Evolutionary conservation across 148 eudicot species (phyloP), one percentile per base, ranked within the genome.

Genomic region (Chenopodium berlandieri): DNA sequence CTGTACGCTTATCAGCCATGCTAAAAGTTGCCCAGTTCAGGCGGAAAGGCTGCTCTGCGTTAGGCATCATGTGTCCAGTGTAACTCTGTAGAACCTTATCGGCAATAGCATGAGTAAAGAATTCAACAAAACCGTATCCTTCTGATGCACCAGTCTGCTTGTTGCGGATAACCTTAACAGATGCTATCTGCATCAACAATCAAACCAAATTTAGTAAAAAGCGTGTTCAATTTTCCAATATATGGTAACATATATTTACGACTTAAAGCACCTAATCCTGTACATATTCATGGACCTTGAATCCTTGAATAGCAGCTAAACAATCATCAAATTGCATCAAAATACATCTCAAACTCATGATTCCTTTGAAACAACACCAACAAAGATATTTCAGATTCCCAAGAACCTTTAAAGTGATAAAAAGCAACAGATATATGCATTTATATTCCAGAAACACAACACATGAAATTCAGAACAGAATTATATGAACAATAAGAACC

Each of bases 91-190:
- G 86, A 66, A 88, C 93, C 83, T 94, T 91, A 68, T 94, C 98
- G 10, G 99, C 99, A 34, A 85, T 88, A 68, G 91, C 81, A 79
- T 96, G 98, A 73, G 94, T 79, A 48, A 40, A 67, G 75, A 94
- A 94, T 76, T 96, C 98, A 11, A 96, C 97, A 85, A 96, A 96
- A 82, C 99, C 99, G 68, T 96, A 96, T 64, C 99, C 99, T 87
- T 96, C 99, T 20, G 99, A 89, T 63, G 87, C 73, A 7, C 91
- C 91, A 40, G 92, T 96, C 70, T 91, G 97, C 87, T 94, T 96
- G 82, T 96, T 96, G 78, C 99, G 98, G 75, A 96, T 96, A 73
- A 96, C 89, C 86, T 96, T 96, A 16, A 92, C 90, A 54, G 89
- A 87, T 74, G 84, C 81, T 44, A 92, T 87, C 98, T 94, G 92